phyloP scores from a whole-genome alignment of 768 basidiomycete species.

The Boletus vermiculosoides region DNA sequence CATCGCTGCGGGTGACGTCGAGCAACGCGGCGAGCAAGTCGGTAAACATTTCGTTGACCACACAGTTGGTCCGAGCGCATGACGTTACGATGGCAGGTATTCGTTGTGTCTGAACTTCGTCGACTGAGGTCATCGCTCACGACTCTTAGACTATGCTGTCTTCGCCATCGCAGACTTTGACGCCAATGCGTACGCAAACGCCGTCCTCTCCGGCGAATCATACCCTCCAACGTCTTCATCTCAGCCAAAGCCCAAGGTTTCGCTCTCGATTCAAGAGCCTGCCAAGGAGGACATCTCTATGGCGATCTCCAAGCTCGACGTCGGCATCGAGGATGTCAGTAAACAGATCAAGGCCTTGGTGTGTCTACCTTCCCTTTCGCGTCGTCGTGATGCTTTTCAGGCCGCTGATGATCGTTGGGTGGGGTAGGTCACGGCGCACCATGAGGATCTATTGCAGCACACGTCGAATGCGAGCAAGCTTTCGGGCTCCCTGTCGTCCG shows the following conservation, averaged over 20 bases:
- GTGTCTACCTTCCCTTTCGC: slow-evolving; percentile 23
- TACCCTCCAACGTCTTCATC: slow-evolving; percentile 51
- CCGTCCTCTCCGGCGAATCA: slow-evolving; percentile 78
- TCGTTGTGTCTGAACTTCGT: background rate
- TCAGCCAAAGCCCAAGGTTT: slow-evolving; percentile 17
- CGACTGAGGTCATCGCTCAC: background rate
- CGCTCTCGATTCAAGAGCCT: slow-evolving; percentile 44
- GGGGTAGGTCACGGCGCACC: slow-evolving; percentile 75
- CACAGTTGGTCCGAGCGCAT: background rate
- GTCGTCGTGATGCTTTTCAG: too few relatives aligned
- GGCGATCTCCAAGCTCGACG: slow-evolving; percentile 83
- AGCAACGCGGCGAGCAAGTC: background rate
- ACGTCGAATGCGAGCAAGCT: slow-evolving; percentile 75
- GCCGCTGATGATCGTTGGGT: background rate
- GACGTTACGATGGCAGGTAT: slow-evolving; percentile 23
- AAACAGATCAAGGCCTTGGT: slow-evolving; percentile 88
- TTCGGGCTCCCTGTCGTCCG: slow-evolving; percentile 63
- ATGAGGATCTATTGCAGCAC: slow-evolving; percentile 77
- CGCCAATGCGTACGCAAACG: slow-evolving; percentile 87
- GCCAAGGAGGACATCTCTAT: slow-evolving; percentile 86
- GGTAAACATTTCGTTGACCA: background rate
- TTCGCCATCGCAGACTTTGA: slow-evolving; percentile 80
- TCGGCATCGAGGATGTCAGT: slow-evolving; percentile 87
- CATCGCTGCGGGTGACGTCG: background rate
- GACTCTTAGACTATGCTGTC: slow-evolving; percentile 60